Conservation (phyloP, 2,329 filamentous ascomycete genomes). For the Septoria linicola region DNA sequence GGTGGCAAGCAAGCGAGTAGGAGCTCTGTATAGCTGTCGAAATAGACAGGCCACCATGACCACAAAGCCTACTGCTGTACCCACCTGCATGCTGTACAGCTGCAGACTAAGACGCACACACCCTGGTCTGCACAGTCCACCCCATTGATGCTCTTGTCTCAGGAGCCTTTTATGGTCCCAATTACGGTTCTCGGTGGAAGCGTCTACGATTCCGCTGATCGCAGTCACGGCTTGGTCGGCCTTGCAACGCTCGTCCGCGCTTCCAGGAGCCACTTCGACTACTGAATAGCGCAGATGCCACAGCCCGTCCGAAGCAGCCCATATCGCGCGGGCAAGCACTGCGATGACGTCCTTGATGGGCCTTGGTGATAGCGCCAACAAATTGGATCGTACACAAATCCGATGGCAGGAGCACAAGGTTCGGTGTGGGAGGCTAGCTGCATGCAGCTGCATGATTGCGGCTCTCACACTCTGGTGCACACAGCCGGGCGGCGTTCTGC, state of each 20-base stretch:
- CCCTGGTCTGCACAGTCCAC: not conserved
- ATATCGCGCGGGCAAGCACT: not conserved
- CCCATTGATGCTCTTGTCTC: not conserved
- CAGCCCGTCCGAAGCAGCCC: not conserved
- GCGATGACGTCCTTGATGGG: slow-evolving; percentile 9
- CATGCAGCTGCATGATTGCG: slow-evolving; percentile 16
- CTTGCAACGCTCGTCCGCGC: too few species aligned
- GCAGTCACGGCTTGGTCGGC: not conserved
- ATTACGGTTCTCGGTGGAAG: not conserved
- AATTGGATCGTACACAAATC: slow-evolving; percentile 13
- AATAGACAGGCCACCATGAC: too few species aligned
- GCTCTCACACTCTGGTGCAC: slow-evolving; percentile 10
- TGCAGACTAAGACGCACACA: not conserved
- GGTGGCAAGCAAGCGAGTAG: too few species aligned
- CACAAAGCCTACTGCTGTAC: not conserved
- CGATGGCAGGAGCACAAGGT: slow-evolving; percentile 25
- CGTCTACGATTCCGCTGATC: not conserved
- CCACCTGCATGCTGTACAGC: not conserved
- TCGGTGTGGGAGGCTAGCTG: slow-evolving; percentile 17
- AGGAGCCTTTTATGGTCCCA: not conserved
- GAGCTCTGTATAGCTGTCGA: too few species aligned
- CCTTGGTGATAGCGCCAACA: not conserved
- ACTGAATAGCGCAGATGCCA: not conserved
- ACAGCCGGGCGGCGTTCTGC: not conserved
- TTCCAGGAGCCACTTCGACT: not conserved